Evolutionary conservation across 2,329 filamentous ascomycete species (phyloP).

Genomic region (Aspergillus viridinutans): DNA sequence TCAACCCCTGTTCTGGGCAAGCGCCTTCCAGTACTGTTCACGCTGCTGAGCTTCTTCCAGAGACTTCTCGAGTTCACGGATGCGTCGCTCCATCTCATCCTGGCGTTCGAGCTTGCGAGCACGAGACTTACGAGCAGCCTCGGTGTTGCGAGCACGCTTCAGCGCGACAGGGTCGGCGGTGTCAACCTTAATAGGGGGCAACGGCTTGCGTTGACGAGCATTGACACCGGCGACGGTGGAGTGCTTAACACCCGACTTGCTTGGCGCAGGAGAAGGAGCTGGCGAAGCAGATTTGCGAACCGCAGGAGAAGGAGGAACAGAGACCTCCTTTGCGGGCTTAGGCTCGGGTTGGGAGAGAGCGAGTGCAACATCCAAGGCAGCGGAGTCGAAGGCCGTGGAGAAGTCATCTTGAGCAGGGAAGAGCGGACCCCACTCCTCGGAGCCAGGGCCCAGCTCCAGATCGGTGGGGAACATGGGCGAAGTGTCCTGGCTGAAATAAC

Average conservation of each 20-base stretch:
- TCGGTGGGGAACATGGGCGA: constrained; percentile 69
- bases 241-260: constrained; percentile 54
- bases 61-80: constrained; percentile 60
- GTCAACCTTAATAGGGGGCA: constrained; percentile 75
- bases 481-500: constrained; percentile 64
- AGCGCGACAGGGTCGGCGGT: constrained; percentile 69
- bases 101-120: constrained; percentile 77
- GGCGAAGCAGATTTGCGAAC: constrained; percentile 39
- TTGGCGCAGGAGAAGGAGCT: constrained; percentile 37
- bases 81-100: constrained; percentile 68
- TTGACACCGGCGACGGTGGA: constrained; percentile 67
- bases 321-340: constrained; percentile 1
- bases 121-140: constrained; percentile 89
- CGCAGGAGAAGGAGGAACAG: constrained; percentile 17
- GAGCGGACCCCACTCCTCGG: constrained; percentile 67
- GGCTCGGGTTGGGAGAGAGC: constrained; percentile 16
- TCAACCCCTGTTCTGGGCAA: constrained; percentile 24
- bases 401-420: constrained; percentile 30
- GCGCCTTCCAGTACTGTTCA: constrained; percentile 37
- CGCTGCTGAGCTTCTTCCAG: constrained; percentile 31
- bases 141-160: constrained; percentile 90
- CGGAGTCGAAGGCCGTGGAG: constrained; percentile 24
- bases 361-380: constrained; percentile 31
- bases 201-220: constrained; percentile 72
- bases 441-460: constrained; percentile 49